Percentiles rank a stretch among this genome's conserved stretches.
Evolutionary conservation across 305 asterid genomes (phyloP).

Genomic region (Striga hermonthica): DNA sequence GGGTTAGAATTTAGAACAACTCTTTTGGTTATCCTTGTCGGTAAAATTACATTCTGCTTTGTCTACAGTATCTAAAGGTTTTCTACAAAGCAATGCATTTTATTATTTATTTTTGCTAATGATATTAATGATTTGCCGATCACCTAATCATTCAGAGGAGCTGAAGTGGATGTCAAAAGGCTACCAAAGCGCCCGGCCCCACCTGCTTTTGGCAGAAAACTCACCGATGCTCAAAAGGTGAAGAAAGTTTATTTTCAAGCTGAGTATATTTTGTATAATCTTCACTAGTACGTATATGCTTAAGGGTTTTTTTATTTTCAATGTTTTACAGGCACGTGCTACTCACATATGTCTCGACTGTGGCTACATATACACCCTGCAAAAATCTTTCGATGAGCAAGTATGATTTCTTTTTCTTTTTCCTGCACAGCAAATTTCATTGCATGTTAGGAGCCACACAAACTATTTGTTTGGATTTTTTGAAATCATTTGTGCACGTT

Average conservation of each 20-base stretch:
- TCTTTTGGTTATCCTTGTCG: not conserved
- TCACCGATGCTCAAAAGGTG: conserved; percentile 84
- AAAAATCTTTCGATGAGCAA: conserved; percentile 81
- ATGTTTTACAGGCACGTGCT: conserved; percentile 64
- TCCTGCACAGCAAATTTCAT: not conserved
- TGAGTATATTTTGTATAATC: not conserved
- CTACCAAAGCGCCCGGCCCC: conserved; percentile 93
- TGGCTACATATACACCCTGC: conserved; percentile 81
- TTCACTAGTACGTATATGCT: conserved; percentile 5
- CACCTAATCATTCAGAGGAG: conserved; percentile 58
- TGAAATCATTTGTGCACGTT: too few relatives aligned
- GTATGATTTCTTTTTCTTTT: conserved; percentile 41
- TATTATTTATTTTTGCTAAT: conserved; percentile 4
- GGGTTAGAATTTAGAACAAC: not conserved
- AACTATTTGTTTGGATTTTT: not conserved
- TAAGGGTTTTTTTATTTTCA: not conserved
- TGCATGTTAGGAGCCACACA: not conserved
- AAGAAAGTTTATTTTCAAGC: conserved; percentile 7
- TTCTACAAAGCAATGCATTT: not conserved
- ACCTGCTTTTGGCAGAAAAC: conserved; percentile 82
- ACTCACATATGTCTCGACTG: conserved; percentile 96
- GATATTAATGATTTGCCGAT: not conserved
- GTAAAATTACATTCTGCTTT: not conserved
- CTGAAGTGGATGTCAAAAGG: conserved; percentile 75
- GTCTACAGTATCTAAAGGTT: not conserved